Evolutionary conservation across 1,139 yeast species (phyloP), one percentile per base, ranked within the genome.

Genomic region (Geotrichum candidum): DNA sequence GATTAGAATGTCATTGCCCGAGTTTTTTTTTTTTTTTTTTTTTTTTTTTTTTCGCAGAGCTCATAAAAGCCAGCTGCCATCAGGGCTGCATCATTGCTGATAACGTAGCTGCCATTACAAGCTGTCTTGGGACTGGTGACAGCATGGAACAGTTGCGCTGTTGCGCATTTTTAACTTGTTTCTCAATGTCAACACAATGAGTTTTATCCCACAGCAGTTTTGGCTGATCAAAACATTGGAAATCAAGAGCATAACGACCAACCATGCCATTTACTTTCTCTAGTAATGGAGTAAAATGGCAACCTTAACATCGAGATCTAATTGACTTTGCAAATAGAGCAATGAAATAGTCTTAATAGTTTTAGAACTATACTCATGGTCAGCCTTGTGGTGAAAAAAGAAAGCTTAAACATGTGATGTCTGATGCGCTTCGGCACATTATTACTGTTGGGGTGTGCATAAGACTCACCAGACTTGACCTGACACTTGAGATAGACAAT

Each of bases 191-290:
- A 3, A 13, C 41, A 4, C 41, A 13, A 9, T 13, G 41, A 3
- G 13, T 35, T 13, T 35, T 9, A 13, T 35, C 41, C 41, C 41
- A 35, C 5, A 35, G 15, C 5, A 6, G 41, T 13, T 35, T 6
- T 1, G 41, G 46, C 9, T 22, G 7, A 3, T 6, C 22, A 13
- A 54, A 38, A 3, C 53, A 10, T 1, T 57, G 57, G 1, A 38
- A 51, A 27, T 52, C 54, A 33, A 58, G 29, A 13, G 57, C 45
- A 27, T 58, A 58, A 18, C 61, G 57, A 23, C 57, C 61, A 9
- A 58, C 31, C 29, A 48, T 57, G 29, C 54, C 18, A 15, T 46
- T 27, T 46, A 13, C 50, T 55, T 55, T 6, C 46, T 46, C 27
- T 29, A 27, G 23, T 53, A 55, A 27, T 51, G 35, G 11, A 58